Evolutionary conservation across 306 rosid species (phyloP).

Genomic region (Comarum palustre): DNA sequence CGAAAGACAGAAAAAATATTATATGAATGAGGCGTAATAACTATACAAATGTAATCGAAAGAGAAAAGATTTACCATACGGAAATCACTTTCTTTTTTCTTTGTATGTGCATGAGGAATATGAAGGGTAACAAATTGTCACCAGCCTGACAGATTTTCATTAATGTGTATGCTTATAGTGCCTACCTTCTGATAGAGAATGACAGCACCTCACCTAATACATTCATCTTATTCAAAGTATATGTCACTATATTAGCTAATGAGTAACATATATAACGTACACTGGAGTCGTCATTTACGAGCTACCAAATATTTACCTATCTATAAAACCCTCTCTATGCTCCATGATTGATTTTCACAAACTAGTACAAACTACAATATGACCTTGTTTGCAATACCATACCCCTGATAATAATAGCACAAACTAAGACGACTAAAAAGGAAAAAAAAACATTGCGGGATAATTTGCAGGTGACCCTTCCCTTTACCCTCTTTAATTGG

Average conservation of each 20-base stretch:
- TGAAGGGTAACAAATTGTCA: background rate
- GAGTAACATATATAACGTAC: background rate
- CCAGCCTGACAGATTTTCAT: constrained; percentile 23
- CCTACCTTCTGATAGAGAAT: constrained; percentile 14
- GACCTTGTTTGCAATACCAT: too few species aligned
- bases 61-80: background rate
- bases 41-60: background rate
- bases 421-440: too few species aligned
- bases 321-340: background rate
- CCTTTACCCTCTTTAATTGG: background rate
- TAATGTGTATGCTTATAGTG: constrained; percentile 2
- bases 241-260: background rate
- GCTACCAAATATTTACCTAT: background rate
- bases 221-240: constrained; percentile 8
- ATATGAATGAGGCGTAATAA: background rate
- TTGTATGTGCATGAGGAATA: background rate
- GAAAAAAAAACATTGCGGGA: background rate
- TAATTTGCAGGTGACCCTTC: background rate
- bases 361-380: too few species aligned
- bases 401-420: too few species aligned
- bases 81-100: background rate
- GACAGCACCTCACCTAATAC: constrained; percentile 15
- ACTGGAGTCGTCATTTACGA: background rate
- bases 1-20: too few species aligned
- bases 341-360: background rate